Conservation (phyloP, 148 eudicot genomes). For the Rhododendron ovatum region DNA sequence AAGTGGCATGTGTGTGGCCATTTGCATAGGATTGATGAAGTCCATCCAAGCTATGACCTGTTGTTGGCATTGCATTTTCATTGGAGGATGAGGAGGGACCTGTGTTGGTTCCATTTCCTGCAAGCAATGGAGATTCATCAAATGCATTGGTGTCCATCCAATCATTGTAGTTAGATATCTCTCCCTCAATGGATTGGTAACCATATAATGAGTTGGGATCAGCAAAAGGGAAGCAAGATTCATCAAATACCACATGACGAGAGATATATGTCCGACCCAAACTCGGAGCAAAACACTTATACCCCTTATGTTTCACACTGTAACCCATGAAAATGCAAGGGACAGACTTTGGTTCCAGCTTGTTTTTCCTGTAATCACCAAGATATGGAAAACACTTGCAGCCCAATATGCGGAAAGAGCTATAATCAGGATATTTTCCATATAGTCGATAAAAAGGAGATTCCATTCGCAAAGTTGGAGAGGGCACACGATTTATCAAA, state of each 20-base stretch:
- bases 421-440: no score
- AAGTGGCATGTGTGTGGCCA: no score
- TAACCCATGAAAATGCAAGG: constrained; percentile 4
- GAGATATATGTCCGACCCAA: not conserved
- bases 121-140: no score
- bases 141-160: not conserved
- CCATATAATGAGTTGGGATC: not conserved
- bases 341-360: not conserved
- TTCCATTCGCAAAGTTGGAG: no score
- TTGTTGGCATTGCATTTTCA: not conserved
- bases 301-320: not conserved
- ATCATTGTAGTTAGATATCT: not conserved
- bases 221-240: not conserved
- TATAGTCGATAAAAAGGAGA: no score
- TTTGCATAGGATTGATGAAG: no score
- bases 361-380: not conserved
- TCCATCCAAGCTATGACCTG: no score
- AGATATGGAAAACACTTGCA: not conserved
- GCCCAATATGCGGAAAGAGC: no score
- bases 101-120: not conserved
- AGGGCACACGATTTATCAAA: not conserved
- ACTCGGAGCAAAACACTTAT: not conserved
- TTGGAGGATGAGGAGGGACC: not conserved
- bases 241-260: constrained; percentile 9
- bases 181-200: not conserved